These are phyloP conservation scores for Benincasa hispida DNA, from an alignment of 306 rosid species.

Conservation along the genomic window DNA sequence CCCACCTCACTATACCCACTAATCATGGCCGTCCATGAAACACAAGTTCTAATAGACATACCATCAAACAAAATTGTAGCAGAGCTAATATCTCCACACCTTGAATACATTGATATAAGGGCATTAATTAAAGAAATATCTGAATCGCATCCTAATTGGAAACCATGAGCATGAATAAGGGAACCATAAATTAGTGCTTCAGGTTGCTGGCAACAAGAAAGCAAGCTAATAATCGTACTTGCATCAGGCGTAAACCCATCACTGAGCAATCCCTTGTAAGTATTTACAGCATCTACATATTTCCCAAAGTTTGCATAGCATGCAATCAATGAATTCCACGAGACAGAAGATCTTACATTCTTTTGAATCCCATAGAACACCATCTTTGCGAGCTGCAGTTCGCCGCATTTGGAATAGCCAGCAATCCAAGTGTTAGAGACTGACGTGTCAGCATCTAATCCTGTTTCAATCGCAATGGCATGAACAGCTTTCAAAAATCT, in stretches of 20 bases:
- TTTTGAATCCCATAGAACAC: constrained; percentile 30
- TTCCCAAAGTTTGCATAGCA: constrained; percentile 37
- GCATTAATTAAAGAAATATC: constrained; percentile 39
- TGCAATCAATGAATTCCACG: constrained; percentile 62
- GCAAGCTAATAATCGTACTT: constrained; percentile 41
- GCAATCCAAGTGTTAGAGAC: constrained; percentile 51
- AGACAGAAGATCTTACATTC: constrained; percentile 40
- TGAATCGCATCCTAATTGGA: constrained; percentile 44
- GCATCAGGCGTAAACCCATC: constrained; percentile 35
- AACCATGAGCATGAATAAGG: constrained; percentile 47
- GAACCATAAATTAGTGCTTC: constrained; percentile 35
- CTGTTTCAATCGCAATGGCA: constrained; percentile 37
- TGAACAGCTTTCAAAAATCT: constrained; percentile 31
- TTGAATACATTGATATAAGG: constrained; percentile 58
- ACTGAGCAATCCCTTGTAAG: constrained; percentile 34
- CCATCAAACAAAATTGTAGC: constrained; percentile 41
- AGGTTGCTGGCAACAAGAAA: constrained; percentile 38
- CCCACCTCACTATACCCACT: constrained; percentile 52
- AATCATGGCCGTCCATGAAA: constrained; percentile 66
- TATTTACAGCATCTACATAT: constrained; percentile 19
- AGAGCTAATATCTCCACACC: constrained; percentile 40
- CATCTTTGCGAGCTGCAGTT: constrained; percentile 27
- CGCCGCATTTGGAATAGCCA: constrained; percentile 51
- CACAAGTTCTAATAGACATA: constrained; percentile 38
- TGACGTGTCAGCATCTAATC: constrained; percentile 28